Evolutionary conservation across 2,329 filamentous ascomycete species (phyloP), one percentile per base, ranked within the genome.

Genomic region (Grosmannia huntii): DNA sequence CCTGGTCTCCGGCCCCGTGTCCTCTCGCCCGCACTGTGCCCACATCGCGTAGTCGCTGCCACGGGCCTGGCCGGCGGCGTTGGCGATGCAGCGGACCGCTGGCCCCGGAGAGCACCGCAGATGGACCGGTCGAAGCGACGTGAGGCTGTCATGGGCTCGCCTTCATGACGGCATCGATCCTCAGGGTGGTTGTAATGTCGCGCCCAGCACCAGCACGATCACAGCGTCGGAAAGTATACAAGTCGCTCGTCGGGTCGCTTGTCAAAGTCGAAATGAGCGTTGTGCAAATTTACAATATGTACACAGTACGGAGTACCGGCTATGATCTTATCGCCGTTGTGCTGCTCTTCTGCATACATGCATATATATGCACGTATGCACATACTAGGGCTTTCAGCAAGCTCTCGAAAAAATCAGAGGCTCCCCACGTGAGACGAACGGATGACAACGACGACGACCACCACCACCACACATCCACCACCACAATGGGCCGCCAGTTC

Each of bases 61-160:
- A 11, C 28, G 6, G 50, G 19, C 4, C 11, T 25, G 1, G 46
- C 10, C n/a, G 19, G 19, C 41, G 14, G 48, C 48, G 51, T 25
- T 25, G 38, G 23, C 21, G 44, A 36, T 12, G 44, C 21, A 7
- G 50, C 70, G 62, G 72, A 71, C 69, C 73, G 73, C 70, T 70
- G 72, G 65, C 73, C 72, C 67, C 78, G 71, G 70, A 80, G 75
- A 68, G 78, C 76, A 74, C 76, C 74, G 73, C 76, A 80, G 74
- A 79, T 76, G 74, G 78, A 78, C 74, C 78, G 73, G 71, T 82
- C 78, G 71, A 82, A 75, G 78, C 76, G 77, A 72, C 73, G 76
- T 66, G 75, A 72, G 72, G 76, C 72, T 78, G 76, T 82, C 80
- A 83, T 83, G 77, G 74, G 79, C 71, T 75, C 72, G 73, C 76